Evolutionary conservation across 306 rosid genomes (phyloP), one percentile per base, ranked within the genome.

Genomic region (Begonia peltatifolia): DNA sequence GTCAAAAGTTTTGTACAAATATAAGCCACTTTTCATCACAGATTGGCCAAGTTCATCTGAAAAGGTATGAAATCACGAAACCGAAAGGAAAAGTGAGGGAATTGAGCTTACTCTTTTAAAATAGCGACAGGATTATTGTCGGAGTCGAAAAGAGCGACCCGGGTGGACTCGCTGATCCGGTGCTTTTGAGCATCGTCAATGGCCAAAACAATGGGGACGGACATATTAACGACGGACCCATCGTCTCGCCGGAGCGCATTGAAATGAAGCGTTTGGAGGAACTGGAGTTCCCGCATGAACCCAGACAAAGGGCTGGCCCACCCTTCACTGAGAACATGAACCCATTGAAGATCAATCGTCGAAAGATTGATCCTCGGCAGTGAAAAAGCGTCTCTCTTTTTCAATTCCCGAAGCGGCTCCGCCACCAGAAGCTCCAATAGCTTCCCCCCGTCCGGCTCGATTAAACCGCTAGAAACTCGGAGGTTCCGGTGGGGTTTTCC

Each of bases 191-290:
- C 71, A 53, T 92, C 99, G 68, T 86, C 96, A 61, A 92, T 92
- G 46, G 88, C 94, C 51, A 92, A 61, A 36, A 86, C 93, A 56
- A 92, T 81, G 1, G 99, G 99, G 62, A 92, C 88, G 9, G 99
- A 92, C 96, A 92, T 83, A 56, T 92, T 92, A 69, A 78, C 96
- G 0, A 71, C 44, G 61, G 96, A 81, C 74, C 94, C 99, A 22
- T 83, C 79, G 5, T 15, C 55, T 58, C 86, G 87, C 41, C 94
- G 80, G 72, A 92, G 88, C 2, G 96, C 74, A 63, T 82, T 82
- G 56, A 92, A 92, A 92, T 92, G 99, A 86, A 92, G 99, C 74
- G 96, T 92, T 92, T 86, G 99, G 99, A 92, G 99, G 96, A 92
- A 86, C 99, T 92, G 96, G n/a, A 71, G 64, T 59, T 92, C 93